These are phyloP conservation scores for Entoloma clypeatum DNA, from an alignment of 1,284 basidiomycete genomes.

Conservation along the genomic window DNA sequence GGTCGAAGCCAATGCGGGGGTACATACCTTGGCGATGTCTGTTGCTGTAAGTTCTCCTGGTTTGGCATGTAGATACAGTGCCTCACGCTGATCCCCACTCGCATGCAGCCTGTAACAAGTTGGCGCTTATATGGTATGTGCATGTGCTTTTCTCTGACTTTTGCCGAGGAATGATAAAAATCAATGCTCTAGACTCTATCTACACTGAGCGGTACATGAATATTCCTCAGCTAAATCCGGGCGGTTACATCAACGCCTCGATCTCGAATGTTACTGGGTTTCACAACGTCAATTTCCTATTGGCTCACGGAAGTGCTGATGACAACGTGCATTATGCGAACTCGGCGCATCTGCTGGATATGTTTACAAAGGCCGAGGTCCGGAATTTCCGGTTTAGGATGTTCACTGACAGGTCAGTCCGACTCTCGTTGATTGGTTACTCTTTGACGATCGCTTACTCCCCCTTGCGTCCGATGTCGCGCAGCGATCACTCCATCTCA, in stretches of 20 bases:
- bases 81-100: neutral
- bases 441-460: conserved; percentile 9
- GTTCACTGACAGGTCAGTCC: conserved; percentile 91
- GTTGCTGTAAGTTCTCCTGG: conserved; percentile 64
- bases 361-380: conserved; percentile 78
- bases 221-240: conserved; percentile 70
- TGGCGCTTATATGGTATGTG: conserved; percentile 80
- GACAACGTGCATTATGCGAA: conserved; percentile 95
- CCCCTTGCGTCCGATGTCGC: conserved; percentile 13
- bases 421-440: conserved; percentile 19
- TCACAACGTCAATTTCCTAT: conserved; percentile 70
- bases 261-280: conserved; percentile 87
- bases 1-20: conserved; percentile 79
- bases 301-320: conserved; percentile 92
- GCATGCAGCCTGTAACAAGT: conserved; percentile 77
- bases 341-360: conserved; percentile 86
- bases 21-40: conserved; percentile 86
- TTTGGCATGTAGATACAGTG: neutral
- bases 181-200: conserved; percentile 60
- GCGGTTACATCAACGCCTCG: conserved; percentile 82
- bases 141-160: conserved; percentile 3
- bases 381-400: conserved; percentile 86
- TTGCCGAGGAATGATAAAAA: conserved; percentile 2
- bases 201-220: conserved; percentile 99
- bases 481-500: conserved; percentile 75